These are phyloP conservation scores for Cardiospermum halicacabum DNA, from an alignment of 345 rosid genomes.

Conservation along the genomic window DNA sequence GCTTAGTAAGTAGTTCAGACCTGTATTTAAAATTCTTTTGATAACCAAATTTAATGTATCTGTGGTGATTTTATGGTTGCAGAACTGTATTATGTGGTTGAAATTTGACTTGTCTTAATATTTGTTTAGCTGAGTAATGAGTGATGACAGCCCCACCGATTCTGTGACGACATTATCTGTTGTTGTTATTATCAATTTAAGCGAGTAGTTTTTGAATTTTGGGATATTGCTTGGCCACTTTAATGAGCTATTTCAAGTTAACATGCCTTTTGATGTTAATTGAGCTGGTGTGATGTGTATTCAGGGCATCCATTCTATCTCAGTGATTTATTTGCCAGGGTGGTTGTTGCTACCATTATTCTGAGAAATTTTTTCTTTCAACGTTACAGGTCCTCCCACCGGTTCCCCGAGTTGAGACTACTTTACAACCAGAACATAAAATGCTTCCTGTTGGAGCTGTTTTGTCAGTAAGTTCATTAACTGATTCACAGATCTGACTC, in stretches of 20 bases:
- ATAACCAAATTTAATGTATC: neutral
- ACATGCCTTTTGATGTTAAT: neutral
- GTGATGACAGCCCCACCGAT: too few relatives aligned
- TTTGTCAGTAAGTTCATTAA: slow-evolving; percentile 56
- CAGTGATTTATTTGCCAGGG: neutral
- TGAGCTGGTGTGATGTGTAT: neutral
- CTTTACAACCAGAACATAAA: slow-evolving; percentile 60
- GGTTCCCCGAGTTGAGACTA: slow-evolving; percentile 64
- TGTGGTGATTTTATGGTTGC: neutral
- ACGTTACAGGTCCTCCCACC: slow-evolving; percentile 66
- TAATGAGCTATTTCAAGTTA: neutral
- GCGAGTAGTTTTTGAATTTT: neutral
- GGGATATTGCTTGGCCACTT: neutral
- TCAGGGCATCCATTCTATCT: neutral
- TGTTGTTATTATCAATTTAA: neutral
- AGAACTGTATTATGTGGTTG: neutral
- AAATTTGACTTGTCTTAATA: neutral
- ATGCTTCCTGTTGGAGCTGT: slow-evolving; percentile 78
- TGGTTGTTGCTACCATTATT: neutral
- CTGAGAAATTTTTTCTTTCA: neutral
- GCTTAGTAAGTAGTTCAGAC: neutral
- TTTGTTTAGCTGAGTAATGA: neutral
- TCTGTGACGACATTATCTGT: too few relatives aligned
- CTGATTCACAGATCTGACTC: slow-evolving; percentile 10
- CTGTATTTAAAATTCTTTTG: neutral